These are phyloP conservation scores for Xylaria sp. DNA, from an alignment of 2,329 filamentous ascomycete genomes.

Conservation along the genomic window DNA sequence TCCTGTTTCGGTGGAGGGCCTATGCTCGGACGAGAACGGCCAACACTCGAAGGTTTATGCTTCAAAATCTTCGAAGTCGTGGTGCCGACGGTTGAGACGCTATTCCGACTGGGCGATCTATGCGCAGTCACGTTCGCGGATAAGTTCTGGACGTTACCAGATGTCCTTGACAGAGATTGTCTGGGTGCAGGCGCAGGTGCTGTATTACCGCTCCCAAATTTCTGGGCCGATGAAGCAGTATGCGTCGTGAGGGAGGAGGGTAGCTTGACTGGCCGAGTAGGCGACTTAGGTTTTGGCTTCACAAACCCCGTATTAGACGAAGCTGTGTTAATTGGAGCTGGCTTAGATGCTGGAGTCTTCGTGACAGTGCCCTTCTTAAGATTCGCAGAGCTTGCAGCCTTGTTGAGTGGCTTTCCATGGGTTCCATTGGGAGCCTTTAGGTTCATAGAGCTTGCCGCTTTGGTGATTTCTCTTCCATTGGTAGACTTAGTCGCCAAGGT, in stretches of 20 bases:
- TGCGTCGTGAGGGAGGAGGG: constrained; percentile 75
- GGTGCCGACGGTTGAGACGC: constrained; percentile 49
- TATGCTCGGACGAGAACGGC: constrained; percentile 62
- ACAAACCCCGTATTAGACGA: constrained; percentile 58
- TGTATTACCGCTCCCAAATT: constrained; percentile 56
- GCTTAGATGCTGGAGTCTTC: constrained; percentile 54
- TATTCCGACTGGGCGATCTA: constrained; percentile 61
- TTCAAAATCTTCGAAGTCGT: constrained; percentile 52
- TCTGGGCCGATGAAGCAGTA: constrained; percentile 76
- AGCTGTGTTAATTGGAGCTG: constrained; percentile 55
- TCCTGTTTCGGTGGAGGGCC: constrained; percentile 69
- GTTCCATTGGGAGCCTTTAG: constrained; percentile 44
- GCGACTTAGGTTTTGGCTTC: constrained; percentile 73
- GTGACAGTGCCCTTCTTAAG: constrained; percentile 48
- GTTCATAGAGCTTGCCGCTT: constrained; percentile 43
- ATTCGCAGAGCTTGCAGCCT: constrained; percentile 45
- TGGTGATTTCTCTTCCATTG: constrained; percentile 52
- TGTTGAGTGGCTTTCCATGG: constrained; percentile 48
- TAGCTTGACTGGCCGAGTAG: constrained; percentile 74
- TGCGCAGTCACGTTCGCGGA: constrained; percentile 45
- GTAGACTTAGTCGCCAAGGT: constrained; percentile 51
- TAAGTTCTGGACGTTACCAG: constrained; percentile 51
- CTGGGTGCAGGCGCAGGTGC: constrained; percentile 47
- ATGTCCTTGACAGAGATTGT: constrained; percentile 57
- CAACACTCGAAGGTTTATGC: constrained; percentile 46